phyloP scores from a whole-genome alignment of 1,284 basidiomycete genomes.

The Baeospora myosura region DNA sequence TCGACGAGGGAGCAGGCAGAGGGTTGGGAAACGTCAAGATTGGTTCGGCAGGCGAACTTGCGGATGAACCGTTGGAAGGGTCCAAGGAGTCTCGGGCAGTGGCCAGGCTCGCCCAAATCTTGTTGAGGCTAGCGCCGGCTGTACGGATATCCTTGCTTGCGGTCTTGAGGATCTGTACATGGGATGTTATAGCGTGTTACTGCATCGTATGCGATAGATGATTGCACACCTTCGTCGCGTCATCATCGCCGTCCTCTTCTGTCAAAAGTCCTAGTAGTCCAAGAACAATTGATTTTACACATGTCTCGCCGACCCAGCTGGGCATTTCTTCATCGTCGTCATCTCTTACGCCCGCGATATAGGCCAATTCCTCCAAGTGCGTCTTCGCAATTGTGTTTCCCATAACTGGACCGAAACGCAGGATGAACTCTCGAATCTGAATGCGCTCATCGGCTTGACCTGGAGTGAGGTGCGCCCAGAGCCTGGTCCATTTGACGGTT shows the following conservation, averaged over 20 bases:
- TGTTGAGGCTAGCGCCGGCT: constrained; percentile 47
- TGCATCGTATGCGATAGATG: too few relatives aligned
- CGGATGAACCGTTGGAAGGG: constrained; percentile 13
- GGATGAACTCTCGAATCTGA: constrained; percentile 63
- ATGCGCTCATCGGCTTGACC: constrained; percentile 52
- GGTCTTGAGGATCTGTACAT: constrained; percentile 33
- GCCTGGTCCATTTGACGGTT: constrained; percentile 40
- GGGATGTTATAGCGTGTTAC: too few relatives aligned
- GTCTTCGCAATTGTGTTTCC: constrained; percentile 39
- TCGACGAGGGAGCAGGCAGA: constrained; percentile 37
- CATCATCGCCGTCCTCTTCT: constrained; percentile 33
- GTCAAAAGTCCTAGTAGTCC: constrained; percentile 51
- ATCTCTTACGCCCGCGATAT: constrained; percentile 33
- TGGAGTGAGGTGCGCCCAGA: constrained; percentile 37
- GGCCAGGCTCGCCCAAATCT: constrained; percentile 51
- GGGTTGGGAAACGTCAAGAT: constrained; percentile 45
- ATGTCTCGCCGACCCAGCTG: constrained; percentile 57
- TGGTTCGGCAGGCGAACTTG: constrained; percentile 14
- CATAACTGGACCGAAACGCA: constrained; percentile 52
- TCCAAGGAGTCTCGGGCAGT: constrained; percentile 33
- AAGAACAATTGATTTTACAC: constrained; percentile 51
- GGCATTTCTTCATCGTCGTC: constrained; percentile 34
- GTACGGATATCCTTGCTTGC: constrained; percentile 45
- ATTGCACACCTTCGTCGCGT: constrained; percentile 14
- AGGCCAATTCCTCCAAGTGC: constrained; percentile 60